These are phyloP conservation scores for Russula lepida DNA, from an alignment of 768 basidiomycete genomes.

Conservation along the genomic window DNA sequence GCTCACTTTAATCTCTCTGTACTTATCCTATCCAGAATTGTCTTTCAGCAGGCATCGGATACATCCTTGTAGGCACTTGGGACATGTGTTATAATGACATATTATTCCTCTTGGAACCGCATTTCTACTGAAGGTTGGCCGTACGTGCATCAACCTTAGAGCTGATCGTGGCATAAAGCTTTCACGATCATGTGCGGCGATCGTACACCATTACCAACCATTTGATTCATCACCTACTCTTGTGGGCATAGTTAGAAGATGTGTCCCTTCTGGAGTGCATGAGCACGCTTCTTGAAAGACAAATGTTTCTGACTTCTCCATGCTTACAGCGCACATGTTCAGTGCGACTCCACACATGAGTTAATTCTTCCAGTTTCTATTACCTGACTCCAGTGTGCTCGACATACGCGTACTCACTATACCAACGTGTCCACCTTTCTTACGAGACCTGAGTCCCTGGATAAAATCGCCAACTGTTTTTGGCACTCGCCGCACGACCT, in stretches of 20 bases:
- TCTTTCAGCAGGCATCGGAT: conserved; percentile 12
- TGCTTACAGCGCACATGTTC: not conserved
- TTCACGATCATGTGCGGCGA: not conserved
- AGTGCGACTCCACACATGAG: not conserved
- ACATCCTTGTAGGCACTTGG: conserved; percentile 7
- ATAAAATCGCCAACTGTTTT: not conserved
- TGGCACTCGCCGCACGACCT: not conserved
- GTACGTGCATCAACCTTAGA: not conserved
- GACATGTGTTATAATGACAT: conserved; percentile 17
- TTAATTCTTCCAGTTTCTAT: not conserved
- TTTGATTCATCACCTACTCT: not conserved
- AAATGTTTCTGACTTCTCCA: not conserved
- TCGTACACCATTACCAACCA: not conserved
- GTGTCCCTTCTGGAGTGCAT: not conserved
- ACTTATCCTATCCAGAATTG: conserved; percentile 19
- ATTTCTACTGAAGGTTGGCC: not conserved
- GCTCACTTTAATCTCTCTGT: conserved; percentile 19
- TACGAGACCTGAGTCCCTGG: not conserved
- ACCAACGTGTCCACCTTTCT: not conserved
- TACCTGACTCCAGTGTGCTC: not conserved
- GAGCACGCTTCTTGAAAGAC: not conserved
- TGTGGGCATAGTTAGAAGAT: not conserved
- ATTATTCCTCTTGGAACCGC: not conserved
- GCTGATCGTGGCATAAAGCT: not conserved
- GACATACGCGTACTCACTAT: not conserved